Evolutionary conservation across 2,329 filamentous ascomycete species (phyloP), one percentile per base, ranked within the genome.

Genomic region (Sporothrix brunneoviolacea): DNA sequence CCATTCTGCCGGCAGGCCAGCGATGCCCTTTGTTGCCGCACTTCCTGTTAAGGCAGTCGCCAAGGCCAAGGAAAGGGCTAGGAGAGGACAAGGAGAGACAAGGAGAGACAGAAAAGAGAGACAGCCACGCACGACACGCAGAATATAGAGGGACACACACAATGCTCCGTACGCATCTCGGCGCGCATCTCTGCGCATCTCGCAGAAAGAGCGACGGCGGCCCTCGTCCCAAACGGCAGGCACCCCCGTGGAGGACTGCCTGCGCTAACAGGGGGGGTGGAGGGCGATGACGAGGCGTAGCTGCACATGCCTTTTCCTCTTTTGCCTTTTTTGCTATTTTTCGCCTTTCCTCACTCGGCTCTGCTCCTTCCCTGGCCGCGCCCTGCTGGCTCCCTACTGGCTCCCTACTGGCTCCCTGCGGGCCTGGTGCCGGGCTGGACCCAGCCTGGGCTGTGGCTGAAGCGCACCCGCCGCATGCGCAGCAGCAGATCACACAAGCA

Each of bases 261-360:
- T 28, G 48, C 52, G 44, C 48, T 51, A 51, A 32, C 48, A 51
- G 32, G 48, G 44, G 43, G n/a, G 33, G 48, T 32, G 40, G 47
- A 41, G 43, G 52, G 52, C 52, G 53, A 55, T 57, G 55, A 57
- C 55, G 55, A 57, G 55, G 55, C 55, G 53, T 53, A 52, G 55
- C 42, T 48, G 41, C 43, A 38, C 44, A 42, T 43, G 38, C 28
- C 32, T 47, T 39, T 51, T 32, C 30, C 46, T 33, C 45, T 22
- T n/a, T 45, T 10, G 42, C 28, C 10, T 19, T 19, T 18, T 46
- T 8, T 32, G 12, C 24, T 36, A 8, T 16, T 3, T 19, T 19
- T 32, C n/a, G n/a, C n/a, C n/a, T n/a, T 24, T 32, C 19, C 28
- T 18, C 13, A 15, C 15, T 40, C 37, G 19, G 8, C 24, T 10